A percentile compares a stretch with the other conserved stretches of the same genome.
phyloP scores from a whole-genome alignment of 208 protist genomes.

The Entamoeba dispar region DNA sequence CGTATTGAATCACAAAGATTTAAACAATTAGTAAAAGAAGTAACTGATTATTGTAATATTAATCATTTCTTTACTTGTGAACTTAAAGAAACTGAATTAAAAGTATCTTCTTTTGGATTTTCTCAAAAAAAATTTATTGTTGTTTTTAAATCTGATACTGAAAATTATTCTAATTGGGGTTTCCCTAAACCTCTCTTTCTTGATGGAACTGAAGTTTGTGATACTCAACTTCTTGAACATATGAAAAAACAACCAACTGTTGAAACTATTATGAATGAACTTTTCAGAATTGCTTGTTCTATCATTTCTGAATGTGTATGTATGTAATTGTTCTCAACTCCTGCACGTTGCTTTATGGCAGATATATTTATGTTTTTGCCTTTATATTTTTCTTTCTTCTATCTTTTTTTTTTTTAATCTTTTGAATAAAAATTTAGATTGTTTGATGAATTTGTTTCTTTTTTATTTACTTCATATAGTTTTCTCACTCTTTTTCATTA shows the following conservation, averaged over 20 bases:
- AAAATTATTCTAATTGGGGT: not conserved
- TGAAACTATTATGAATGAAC: not conserved
- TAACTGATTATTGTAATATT: not conserved
- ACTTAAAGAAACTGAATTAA: not conserved
- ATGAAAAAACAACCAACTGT: not conserved
- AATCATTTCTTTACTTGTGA: not conserved
- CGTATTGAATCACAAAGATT: not conserved
- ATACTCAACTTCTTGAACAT: not conserved
- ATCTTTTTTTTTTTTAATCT: too few relatives aligned
- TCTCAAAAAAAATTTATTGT: not conserved
- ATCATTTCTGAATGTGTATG: not conserved
- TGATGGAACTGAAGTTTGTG: not conserved
- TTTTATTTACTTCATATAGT: too few relatives aligned
- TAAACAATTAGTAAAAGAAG: not conserved
- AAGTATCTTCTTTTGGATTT: not conserved
- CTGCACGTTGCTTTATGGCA: not conserved
- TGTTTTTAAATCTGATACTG: not conserved
- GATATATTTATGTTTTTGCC: constrained; percentile 1
- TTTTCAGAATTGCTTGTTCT: not conserved
- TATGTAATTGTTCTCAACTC: not conserved
- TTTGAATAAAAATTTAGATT: too few relatives aligned
- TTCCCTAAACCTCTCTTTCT: not conserved
- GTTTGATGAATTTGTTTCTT: too few relatives aligned
- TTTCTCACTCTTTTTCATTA: too few relatives aligned
- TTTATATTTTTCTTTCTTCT: not conserved